Base-by-base conservation (phyloP, 2,329 filamentous ascomycete genomes). In the Cercospora nicotianae region DNA sequence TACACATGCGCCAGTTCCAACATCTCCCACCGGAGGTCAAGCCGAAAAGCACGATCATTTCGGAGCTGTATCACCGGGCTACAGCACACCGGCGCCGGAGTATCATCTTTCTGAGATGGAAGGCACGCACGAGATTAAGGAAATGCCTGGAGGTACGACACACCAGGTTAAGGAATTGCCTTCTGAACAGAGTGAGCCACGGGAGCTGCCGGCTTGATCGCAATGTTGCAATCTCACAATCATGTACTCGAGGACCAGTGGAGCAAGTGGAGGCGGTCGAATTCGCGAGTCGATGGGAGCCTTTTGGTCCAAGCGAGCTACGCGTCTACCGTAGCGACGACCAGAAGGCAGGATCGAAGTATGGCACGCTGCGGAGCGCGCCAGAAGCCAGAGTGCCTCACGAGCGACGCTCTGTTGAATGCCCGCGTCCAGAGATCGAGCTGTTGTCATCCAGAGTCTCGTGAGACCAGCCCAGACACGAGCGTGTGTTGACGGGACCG, bases 101-200 rank as follows among this genome's bases (percentile, higher is more conserved):
- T 57, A 67, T 39, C 65, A 67, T 28, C 7, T 63, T 18, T 60
- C 59, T 4, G 68, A 70, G 28, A 64, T 67, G 65, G 65, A 67
- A 8, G 53, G 65, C 18, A 57, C 16, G 5, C 53, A 42, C 5
- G 60, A 66, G 20, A 31, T 60, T 13, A 42, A 57, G 4, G 68
- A 69, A 23, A 63, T 69, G 63, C n/a, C 63, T 5, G 63, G 63
- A 16, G 55, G 42, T 31, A 20, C 42, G 10, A 8, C 45, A 31
- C 30, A 57, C 23, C 62, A 39, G 39, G 31, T 31, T 10, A 68
- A 57, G 33, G 66, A 68, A 45, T 26, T 68, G 28, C 66, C 66
- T 18, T 36, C 30, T 31, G 62, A 30, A n/a, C 62, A 53, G 26
- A n/a, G 3, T 42, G 66, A 42, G 26, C 36, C 53, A 1, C 57